Conservation (phyloP, 805 yeast genomes). For the Lachancea thermotolerans region DNA sequence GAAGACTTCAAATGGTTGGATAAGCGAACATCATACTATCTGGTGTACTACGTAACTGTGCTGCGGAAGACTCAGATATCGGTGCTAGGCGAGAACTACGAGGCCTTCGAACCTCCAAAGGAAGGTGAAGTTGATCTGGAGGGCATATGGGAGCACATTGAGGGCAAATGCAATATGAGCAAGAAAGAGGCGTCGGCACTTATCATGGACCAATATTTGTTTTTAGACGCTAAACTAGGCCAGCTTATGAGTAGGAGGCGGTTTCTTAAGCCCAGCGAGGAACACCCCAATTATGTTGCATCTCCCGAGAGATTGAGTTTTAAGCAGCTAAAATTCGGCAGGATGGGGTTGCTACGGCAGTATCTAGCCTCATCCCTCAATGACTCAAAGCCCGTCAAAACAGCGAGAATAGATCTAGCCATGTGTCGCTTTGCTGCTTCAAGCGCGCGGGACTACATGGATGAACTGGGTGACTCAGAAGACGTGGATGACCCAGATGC, state of each 20-base stretch:
- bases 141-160: background rate
- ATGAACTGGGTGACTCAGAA: no score
- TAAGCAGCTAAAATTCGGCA: background rate
- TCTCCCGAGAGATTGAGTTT: no score
- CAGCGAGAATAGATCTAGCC: no score
- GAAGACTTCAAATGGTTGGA: background rate
- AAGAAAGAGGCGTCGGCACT: background rate
- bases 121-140: background rate
- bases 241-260: background rate
- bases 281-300: background rate
- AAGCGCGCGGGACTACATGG: no score
- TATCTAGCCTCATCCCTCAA: background rate
- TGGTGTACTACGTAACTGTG: background rate
- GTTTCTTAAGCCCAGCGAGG: background rate
- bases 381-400: background rate
- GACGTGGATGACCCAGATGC: no score
- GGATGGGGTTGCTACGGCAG: background rate
- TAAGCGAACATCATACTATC: background rate
- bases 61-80: background rate
- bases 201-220: background rate
- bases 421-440: no score
- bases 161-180: background rate
- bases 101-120: background rate
- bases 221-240: background rate
- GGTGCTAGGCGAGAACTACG: slow-evolving; percentile 1